These are phyloP conservation scores for Diaporthe helianthi DNA, from an alignment of 2,329 filamentous ascomycete species.

Conservation along the genomic window DNA sequence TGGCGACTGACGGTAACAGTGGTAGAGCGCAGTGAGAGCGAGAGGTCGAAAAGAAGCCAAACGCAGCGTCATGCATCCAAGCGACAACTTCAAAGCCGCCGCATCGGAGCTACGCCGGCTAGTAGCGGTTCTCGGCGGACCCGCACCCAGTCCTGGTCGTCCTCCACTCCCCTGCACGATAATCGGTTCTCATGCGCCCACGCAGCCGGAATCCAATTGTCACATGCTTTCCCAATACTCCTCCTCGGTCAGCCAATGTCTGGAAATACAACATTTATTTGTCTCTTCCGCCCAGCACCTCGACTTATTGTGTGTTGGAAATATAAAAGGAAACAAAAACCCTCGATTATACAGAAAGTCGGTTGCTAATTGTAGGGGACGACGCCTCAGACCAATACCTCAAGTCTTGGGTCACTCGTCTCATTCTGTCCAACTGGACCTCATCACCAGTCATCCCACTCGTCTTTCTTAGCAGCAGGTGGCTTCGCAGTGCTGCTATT, in stretches of 20 bases:
- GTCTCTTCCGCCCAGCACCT: conserved; percentile 17
- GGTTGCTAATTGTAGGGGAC: neutral
- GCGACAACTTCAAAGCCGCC: conserved; percentile 23
- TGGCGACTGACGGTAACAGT: conserved; percentile 38
- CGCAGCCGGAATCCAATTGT: conserved; percentile 1
- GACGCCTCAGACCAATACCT: neutral
- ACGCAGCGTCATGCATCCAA: conserved; percentile 13
- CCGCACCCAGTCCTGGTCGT: neutral
- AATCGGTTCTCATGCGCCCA: neutral
- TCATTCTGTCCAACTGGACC: neutral
- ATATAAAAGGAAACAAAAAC: neutral
- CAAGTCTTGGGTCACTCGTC: neutral
- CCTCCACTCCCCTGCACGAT: neutral
- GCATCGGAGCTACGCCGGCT: conserved; percentile 45
- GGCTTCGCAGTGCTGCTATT: conserved; percentile 42
- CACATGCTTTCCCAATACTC: conserved; percentile 8
- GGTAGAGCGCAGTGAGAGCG: conserved; percentile 34
- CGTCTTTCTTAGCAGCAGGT: conserved; percentile 55
- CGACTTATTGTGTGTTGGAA: neutral
- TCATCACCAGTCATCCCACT: conserved; percentile 70
- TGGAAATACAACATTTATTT: conserved; percentile 10
- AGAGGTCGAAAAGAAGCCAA: conserved; percentile 30
- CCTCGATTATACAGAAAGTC: conserved; percentile 25
- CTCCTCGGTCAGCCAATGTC: neutral
- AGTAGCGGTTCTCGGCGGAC: conserved; percentile 38